Percentiles rank a stretch among this genome's conserved stretches.
Conservation (phyloP, 495 filamentous ascomycete genomes). For the Astrocystis sublimbata region DNA sequence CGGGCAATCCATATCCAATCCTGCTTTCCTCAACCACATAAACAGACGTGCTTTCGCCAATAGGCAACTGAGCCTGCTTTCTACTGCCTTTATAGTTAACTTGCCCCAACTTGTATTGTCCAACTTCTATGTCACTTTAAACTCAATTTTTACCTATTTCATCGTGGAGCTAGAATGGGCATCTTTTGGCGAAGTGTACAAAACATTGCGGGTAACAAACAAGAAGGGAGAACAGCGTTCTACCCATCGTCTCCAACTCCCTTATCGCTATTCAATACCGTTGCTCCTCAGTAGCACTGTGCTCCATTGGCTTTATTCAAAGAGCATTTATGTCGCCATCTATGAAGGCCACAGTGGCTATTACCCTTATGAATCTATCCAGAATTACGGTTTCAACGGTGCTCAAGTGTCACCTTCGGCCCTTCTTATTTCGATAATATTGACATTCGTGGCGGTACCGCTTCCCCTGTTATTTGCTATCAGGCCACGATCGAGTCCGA, state of each 20-base stretch:
- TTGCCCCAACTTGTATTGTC: too few species aligned
- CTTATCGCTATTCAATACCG: neutral
- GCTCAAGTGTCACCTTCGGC: neutral
- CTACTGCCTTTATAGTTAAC: too few species aligned
- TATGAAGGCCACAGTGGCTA: neutral
- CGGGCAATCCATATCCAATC: too few species aligned
- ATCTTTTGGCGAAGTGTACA: neutral
- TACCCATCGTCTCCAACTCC: neutral
- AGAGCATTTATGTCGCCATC: neutral
- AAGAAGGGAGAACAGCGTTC: neutral
- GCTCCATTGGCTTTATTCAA: neutral
- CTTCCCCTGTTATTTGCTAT: neutral
- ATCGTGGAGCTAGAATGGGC: neutral
- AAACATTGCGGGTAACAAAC: neutral
- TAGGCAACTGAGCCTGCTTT: too few species aligned
- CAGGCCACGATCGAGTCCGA: neutral
- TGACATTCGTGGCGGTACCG: neutral
- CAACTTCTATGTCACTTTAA: too few species aligned
- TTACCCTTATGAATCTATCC: neutral
- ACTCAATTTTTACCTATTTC: too few species aligned
- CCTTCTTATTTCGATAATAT: neutral
- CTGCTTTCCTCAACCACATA: too few species aligned
- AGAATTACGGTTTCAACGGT: neutral
- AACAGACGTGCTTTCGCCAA: too few species aligned
- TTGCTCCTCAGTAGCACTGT: neutral